Conservation (phyloP, 306 rosid species). For the Parietaria judaica region DNA sequence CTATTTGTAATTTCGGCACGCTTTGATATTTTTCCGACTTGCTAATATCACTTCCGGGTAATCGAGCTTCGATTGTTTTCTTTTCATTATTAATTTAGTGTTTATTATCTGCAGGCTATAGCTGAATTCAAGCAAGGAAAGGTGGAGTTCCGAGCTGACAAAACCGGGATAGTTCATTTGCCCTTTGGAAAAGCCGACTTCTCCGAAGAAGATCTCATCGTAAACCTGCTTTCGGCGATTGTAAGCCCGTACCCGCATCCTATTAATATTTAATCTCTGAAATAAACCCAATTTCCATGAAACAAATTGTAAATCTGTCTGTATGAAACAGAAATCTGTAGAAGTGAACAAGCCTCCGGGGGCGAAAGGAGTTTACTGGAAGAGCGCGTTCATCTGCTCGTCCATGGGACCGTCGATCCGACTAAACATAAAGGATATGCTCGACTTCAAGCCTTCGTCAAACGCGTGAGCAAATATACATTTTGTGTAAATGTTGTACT, state of each 20-base stretch:
- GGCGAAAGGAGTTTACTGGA: constrained; percentile 97
- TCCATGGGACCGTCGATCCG: constrained; percentile 94
- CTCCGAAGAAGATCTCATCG: constrained; percentile 74
- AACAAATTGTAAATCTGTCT: neutral
- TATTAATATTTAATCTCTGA: constrained; percentile 7
- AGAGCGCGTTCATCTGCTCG: constrained; percentile 86
- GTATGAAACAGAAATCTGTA: constrained; percentile 65
- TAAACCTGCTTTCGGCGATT: constrained; percentile 69
- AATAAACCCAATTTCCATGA: constrained; percentile 1
- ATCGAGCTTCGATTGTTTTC: neutral
- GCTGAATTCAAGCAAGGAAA: constrained; percentile 96
- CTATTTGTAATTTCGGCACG: neutral
- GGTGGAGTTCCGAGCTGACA: constrained; percentile 94
- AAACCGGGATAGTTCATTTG: constrained; percentile 95
- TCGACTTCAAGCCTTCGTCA: constrained; percentile 65
- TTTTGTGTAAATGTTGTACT: constrained; percentile 45
- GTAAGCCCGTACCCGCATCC: constrained; percentile 39
- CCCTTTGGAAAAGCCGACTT: constrained; percentile 87
- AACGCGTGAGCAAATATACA: constrained; percentile 32
- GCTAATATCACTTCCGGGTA: constrained; percentile 7
- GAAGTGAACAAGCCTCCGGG: constrained; percentile 89
- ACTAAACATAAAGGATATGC: constrained; percentile 79
- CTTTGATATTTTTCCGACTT: neutral
- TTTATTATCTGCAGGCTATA: constrained; percentile 51
- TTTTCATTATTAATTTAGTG: neutral